A percentile compares a stretch with the other conserved stretches of the same genome.
These are phyloP conservation scores for Rhizomucor miehei DNA, from an alignment of 371 early-diverging fungal species.

Conservation along the genomic window DNA sequence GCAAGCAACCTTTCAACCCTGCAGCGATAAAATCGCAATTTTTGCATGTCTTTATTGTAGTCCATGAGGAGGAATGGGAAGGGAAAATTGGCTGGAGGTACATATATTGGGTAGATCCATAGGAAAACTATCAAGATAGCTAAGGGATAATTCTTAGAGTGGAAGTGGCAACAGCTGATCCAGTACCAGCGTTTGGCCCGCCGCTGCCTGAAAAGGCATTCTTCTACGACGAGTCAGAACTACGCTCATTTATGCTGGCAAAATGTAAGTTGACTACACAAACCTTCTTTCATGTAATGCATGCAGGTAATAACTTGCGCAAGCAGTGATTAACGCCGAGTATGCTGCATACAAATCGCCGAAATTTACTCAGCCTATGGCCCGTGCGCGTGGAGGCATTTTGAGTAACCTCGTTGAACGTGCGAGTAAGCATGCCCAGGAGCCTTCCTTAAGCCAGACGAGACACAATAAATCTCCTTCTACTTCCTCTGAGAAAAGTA, in stretches of 20 bases:
- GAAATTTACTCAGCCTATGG: slow-evolving; percentile 53
- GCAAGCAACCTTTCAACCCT: slow-evolving; percentile 67
- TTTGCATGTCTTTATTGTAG: slow-evolving; percentile 72
- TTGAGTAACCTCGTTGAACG: slow-evolving; percentile 46
- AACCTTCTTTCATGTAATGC: neutral
- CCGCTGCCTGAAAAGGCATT: slow-evolving; percentile 58
- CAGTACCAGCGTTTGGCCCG: slow-evolving; percentile 72
- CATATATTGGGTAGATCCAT: neutral
- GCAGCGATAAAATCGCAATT: slow-evolving; percentile 72
- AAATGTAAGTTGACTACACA: slow-evolving; percentile 41
- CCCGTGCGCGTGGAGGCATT: slow-evolving; percentile 58
- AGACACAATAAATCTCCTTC: slow-evolving; percentile 38
- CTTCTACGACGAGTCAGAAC: slow-evolving; percentile 48
- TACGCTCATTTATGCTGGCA: slow-evolving; percentile 60
- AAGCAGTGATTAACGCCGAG: slow-evolving; percentile 70
- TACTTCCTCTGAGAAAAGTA: slow-evolving; percentile 29
- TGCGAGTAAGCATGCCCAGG: slow-evolving; percentile 18
- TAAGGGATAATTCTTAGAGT: slow-evolving; percentile 29
- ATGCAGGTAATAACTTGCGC: neutral
- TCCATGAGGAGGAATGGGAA: slow-evolving; percentile 47
- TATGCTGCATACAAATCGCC: slow-evolving; percentile 80
- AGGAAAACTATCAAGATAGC: neutral
- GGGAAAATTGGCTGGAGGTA: slow-evolving; percentile 39
- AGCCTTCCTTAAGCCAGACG: slow-evolving; percentile 5
- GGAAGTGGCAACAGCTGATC: slow-evolving; percentile 56